Percentiles rank a stretch among this genome's conserved stretches.
Evolutionary conservation across 352 stramenopile genomes (phyloP).

Genomic region (Phytophthora sp.): DNA sequence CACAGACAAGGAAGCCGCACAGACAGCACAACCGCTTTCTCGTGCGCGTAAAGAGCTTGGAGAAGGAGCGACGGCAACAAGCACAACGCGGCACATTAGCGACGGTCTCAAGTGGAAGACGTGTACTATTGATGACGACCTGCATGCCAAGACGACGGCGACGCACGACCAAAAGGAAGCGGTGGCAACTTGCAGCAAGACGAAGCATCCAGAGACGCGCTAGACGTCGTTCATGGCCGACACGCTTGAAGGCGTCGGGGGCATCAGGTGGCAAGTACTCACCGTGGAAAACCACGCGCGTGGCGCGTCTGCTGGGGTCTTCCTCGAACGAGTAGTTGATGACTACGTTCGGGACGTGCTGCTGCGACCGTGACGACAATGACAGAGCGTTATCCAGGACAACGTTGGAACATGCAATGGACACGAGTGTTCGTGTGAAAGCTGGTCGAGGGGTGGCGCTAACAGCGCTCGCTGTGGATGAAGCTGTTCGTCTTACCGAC

Average conservation of each 20-base stretch:
- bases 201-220: slow-evolving; percentile 37
- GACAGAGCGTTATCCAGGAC: slow-evolving; percentile 13
- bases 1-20: slow-evolving; percentile 61
- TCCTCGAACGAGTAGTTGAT: slow-evolving; percentile 56
- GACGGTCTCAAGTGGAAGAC: slow-evolving; percentile 32
- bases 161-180: slow-evolving; percentile 46
- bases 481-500: slow-evolving; percentile 22
- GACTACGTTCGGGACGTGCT: slow-evolving; percentile 46
- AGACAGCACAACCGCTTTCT: slow-evolving; percentile 48
- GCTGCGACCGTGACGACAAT: slow-evolving; percentile 7
- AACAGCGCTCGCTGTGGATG: slow-evolving; percentile 25
- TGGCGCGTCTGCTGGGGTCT: slow-evolving; percentile 34
- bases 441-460: slow-evolving; percentile 6
- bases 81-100: slow-evolving; percentile 39
- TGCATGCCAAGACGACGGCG: slow-evolving; percentile 57
- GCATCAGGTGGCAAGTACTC: slow-evolving; percentile 40
- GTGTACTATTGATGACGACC: slow-evolving; percentile 44
- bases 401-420: slow-evolving; percentile 28
- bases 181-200: slow-evolving; percentile 43
- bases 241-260: slow-evolving; percentile 32
- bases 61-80: slow-evolving; percentile 52
- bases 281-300: slow-evolving; percentile 50
- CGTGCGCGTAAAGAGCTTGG: slow-evolving; percentile 34
- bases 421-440: slow-evolving; percentile 47
- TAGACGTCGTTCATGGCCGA: slow-evolving; percentile 34